Percentiles rank a stretch among this genome's conserved stretches.
phyloP scores from a whole-genome alignment of 345 rosid species.

The Moricandia arvensis region DNA sequence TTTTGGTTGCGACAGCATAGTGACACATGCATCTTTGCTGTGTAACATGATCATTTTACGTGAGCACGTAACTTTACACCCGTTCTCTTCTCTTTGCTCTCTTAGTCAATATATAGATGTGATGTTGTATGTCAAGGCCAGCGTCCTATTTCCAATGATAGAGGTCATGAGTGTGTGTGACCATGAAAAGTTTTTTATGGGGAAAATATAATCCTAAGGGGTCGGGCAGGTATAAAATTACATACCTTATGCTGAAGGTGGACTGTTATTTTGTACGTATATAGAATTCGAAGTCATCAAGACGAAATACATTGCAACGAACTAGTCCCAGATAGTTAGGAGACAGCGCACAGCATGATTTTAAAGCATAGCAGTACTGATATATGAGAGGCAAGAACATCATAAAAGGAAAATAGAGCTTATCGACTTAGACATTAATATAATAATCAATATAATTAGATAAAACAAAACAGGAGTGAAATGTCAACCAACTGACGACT shows the following conservation, averaged over 20 bases:
- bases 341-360: background rate
- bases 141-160: background rate
- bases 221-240: too few species aligned
- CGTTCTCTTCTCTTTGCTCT: too few species aligned
- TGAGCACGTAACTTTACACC: background rate
- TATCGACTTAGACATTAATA: background rate
- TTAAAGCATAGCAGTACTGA: background rate
- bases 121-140: background rate
- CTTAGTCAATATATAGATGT: too few species aligned
- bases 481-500: conserved; percentile 4
- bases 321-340: background rate
- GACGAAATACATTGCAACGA: background rate
- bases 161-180: background rate
- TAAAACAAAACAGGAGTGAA: background rate
- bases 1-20: background rate
- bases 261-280: too few species aligned
- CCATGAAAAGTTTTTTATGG: background rate
- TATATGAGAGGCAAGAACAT: background rate
- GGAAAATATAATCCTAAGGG: background rate
- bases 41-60: background rate
- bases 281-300: too few species aligned
- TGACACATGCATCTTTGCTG: conserved; percentile 3
- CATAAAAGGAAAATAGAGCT: background rate
- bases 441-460: too few species aligned
- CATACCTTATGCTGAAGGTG: too few species aligned